Evolutionary conservation across 169 alveolate species (phyloP).

Genomic region (Plasmodium reichenowi): DNA sequence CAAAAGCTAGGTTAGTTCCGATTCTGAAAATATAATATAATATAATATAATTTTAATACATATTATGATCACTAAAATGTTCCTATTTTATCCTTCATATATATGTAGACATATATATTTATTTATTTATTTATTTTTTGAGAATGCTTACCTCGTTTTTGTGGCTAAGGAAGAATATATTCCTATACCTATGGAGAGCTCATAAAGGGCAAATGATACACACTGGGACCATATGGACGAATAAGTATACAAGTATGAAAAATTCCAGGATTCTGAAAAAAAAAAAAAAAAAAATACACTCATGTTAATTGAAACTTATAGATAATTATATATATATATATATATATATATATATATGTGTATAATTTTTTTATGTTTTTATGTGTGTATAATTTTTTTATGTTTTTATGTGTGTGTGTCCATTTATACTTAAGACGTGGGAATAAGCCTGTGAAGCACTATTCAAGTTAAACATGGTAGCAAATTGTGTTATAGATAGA

Average conservation of each 20-base stretch:
- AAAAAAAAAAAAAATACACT: background rate
- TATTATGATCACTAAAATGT: background rate
- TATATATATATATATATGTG: background rate
- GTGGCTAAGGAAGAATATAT: constrained; percentile 83
- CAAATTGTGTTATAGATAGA: constrained; percentile 80
- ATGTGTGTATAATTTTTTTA: background rate
- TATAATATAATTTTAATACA: background rate
- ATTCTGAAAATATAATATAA: constrained; percentile 23
- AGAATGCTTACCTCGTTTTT: constrained; percentile 55
- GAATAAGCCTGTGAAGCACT: constrained; percentile 50
- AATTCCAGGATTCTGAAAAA: constrained; percentile 63
- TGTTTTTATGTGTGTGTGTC: background rate
- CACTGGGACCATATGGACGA: constrained; percentile 85
- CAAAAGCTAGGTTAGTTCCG: constrained; percentile 61
- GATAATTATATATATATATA: background rate
- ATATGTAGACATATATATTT: background rate
- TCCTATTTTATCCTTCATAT: background rate
- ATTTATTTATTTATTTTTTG: background rate
- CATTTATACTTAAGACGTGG: constrained; percentile 22
- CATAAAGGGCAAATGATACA: constrained; percentile 82
- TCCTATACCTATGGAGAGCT: constrained; percentile 84
- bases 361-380: too few species aligned
- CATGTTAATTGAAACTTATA: too few species aligned
- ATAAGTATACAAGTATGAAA: constrained; percentile 73
- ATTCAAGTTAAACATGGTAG: constrained; percentile 37